phyloP scores from a whole-genome alignment of 352 stramenopile species.

The Globisporangium iwayamae region DNA sequence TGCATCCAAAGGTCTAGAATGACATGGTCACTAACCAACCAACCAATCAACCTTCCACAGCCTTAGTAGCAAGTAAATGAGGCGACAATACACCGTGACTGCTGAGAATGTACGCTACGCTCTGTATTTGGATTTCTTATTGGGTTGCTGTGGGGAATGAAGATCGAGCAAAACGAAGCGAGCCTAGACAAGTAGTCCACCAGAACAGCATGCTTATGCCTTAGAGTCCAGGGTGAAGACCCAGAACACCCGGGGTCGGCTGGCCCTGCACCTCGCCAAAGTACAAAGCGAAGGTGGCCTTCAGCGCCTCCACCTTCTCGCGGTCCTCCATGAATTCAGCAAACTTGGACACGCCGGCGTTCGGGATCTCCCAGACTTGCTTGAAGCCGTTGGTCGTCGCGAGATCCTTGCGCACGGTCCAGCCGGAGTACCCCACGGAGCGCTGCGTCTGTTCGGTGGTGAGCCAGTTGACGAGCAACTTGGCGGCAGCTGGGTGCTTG shows the following conservation, averaged over 20 bases:
- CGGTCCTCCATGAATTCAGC: slow-evolving; percentile 48
- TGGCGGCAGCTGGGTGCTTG: slow-evolving; percentile 48
- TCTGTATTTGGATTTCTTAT: not conserved
- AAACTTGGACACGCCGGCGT: slow-evolving; percentile 33
- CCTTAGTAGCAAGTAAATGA: not conserved
- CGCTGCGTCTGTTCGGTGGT: slow-evolving; percentile 33
- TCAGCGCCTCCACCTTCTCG: slow-evolving; percentile 33
- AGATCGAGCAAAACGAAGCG: not conserved
- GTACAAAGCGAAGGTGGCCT: slow-evolving; percentile 47
- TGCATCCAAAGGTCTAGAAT: slow-evolving; percentile 25
- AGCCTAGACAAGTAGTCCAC: not conserved
- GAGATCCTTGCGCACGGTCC: slow-evolving; percentile 38
- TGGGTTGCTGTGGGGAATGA: not conserved
- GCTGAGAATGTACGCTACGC: not conserved
- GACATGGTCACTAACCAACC: not conserved
- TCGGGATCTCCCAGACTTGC: slow-evolving; percentile 31
- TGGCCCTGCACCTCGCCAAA: slow-evolving; percentile 48
- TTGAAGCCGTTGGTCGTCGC: slow-evolving; percentile 22
- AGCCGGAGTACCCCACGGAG: slow-evolving; percentile 15
- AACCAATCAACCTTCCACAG: no score
- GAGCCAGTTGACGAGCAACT: slow-evolving; percentile 60
- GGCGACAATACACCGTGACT: not conserved
- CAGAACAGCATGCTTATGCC: not conserved
- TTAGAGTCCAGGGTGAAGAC: slow-evolving; percentile 37
- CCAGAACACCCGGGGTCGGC: slow-evolving; percentile 32